Conservation (phyloP, 768 basidiomycete genomes). For the Epithele typhae region DNA sequence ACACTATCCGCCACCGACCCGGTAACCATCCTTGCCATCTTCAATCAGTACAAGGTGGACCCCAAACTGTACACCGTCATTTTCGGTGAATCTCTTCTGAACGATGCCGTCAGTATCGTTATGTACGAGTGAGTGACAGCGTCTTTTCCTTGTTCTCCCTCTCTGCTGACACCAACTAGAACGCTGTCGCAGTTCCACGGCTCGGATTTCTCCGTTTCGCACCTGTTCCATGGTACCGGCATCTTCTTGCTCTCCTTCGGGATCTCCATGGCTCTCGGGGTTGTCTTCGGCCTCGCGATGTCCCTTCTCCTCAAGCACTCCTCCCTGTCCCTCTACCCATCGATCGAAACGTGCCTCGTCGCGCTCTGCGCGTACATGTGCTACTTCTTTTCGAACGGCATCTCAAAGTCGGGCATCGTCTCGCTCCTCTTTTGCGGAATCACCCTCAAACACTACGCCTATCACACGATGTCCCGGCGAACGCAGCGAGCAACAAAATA, state of each 20-base stretch:
- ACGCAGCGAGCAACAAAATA: constrained; percentile 95
- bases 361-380: constrained; percentile 92
- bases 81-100: constrained; percentile 94
- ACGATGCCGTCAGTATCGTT: constrained; percentile 99
- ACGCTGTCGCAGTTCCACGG: constrained; percentile 92
- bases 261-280: constrained; percentile 91
- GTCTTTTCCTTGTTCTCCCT: background rate
- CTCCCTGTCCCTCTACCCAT: constrained; percentile 78
- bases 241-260: constrained; percentile 96
- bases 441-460: constrained; percentile 99
- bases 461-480: constrained; percentile 95
- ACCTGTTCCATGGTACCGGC: constrained; percentile 94
- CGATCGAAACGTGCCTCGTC: constrained; percentile 95
- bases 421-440: constrained; percentile 98
- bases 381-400: constrained; percentile 98
- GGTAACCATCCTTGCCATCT: constrained; percentile 96
- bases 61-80: constrained; percentile 97
- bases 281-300: constrained; percentile 85
- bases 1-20: constrained; percentile 97
- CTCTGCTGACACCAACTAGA: constrained; percentile 36
- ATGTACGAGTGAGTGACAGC: constrained; percentile 90
- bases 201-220: constrained; percentile 77
- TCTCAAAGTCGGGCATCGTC: constrained; percentile 94
- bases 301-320: constrained; percentile 95
- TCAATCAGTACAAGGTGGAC: constrained; percentile 98